These are phyloP conservation scores for Arabidopsis suecica DNA, from an alignment of 345 rosid species.

Conservation along the genomic window DNA sequence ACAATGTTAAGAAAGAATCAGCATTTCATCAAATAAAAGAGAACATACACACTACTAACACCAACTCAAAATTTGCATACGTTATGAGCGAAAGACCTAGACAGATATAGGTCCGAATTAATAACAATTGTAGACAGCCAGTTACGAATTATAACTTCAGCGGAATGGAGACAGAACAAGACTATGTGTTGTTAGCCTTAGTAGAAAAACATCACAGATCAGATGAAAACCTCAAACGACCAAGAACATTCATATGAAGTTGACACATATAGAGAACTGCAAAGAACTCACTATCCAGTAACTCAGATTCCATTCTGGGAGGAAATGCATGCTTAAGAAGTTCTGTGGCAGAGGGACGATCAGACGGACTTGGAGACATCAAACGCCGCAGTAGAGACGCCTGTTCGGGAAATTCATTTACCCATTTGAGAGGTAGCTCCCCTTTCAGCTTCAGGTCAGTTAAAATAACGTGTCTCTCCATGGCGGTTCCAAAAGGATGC, in stretches of 20 bases:
- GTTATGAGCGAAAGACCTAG: conserved; percentile 1
- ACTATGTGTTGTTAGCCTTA: conserved; percentile 16
- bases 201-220: conserved; percentile 15
- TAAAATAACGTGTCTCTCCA: conserved; percentile 82
- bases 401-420: conserved; percentile 85
- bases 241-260: conserved; percentile 1
- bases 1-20: conserved; percentile 5
- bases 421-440: conserved; percentile 81
- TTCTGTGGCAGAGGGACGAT: conserved; percentile 94
- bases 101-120: background rate
- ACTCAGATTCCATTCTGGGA: conserved; percentile 88
- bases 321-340: conserved; percentile 85
- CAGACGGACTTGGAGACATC: conserved; percentile 95
- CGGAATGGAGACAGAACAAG: conserved; percentile 17
- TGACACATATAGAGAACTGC: conserved; percentile 8
- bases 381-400: conserved; percentile 71
- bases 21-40: background rate
- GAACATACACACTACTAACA: conserved; percentile 14
- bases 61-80: background rate
- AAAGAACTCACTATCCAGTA: conserved; percentile 75
- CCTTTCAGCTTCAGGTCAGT: conserved; percentile 88
- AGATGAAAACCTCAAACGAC: conserved; percentile 16
- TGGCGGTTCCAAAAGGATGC: conserved; percentile 94
- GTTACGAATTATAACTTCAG: conserved; percentile 5
- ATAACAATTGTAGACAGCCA: conserved; percentile 8